Conservation (phyloP, 1,139 yeast genomes). For the Diutina ranongensis region DNA sequence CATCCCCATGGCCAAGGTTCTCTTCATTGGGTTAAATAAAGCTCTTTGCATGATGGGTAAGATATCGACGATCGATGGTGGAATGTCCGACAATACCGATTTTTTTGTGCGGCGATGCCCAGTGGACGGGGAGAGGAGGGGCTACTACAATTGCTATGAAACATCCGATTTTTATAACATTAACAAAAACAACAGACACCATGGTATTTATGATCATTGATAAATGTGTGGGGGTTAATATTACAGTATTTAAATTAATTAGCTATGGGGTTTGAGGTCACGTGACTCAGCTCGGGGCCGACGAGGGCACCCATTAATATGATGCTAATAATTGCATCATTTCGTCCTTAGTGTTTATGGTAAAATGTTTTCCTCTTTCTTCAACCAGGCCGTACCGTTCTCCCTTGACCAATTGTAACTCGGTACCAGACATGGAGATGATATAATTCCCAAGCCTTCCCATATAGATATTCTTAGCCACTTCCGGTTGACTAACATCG, state of each 20-base stretch:
- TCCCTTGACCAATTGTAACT: not conserved
- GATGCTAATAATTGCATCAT: not conserved
- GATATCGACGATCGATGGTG: not conserved
- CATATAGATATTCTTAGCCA: not conserved
- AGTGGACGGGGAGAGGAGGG: not conserved
- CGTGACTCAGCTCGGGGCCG: too few relatives aligned
- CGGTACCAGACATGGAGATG: not conserved
- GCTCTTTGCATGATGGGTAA: not conserved
- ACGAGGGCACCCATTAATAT: too few relatives aligned
- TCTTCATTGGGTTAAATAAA: conserved; percentile 2
- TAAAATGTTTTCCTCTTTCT: not conserved
- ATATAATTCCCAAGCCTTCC: conserved; percentile 2
- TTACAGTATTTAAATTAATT: too few relatives aligned
- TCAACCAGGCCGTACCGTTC: not conserved
- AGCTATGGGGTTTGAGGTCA: too few relatives aligned
- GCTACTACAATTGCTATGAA: too few relatives aligned
- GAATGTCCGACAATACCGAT: not conserved
- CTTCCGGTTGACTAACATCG: not conserved
- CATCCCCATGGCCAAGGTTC: conserved; percentile 1
- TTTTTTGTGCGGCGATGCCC: not conserved
- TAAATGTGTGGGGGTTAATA: too few relatives aligned
- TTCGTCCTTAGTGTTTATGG: not conserved
- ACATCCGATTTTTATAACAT: too few relatives aligned
- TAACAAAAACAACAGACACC: not conserved
- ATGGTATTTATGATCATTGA: too few relatives aligned